Conservation (phyloP, 179 eudicot genomes). For the Patellifolia procumbens region DNA sequence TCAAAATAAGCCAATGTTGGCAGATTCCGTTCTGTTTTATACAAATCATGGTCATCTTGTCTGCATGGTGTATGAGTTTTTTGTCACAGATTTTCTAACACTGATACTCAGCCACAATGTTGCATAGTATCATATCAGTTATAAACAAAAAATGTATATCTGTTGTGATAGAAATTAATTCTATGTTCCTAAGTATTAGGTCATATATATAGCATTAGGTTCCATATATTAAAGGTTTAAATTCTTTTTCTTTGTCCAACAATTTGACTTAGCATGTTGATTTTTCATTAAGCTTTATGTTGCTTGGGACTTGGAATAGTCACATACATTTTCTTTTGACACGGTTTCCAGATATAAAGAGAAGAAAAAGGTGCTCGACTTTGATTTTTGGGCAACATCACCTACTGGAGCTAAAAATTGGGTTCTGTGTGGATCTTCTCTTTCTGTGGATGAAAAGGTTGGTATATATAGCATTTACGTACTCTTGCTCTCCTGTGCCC, state of each 20-base stretch:
- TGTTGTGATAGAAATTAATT: neutral
- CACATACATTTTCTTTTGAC: slow-evolving; percentile 3
- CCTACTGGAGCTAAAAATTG: slow-evolving; percentile 46
- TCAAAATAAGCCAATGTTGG: neutral
- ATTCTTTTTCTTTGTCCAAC: neutral
- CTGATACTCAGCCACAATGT: neutral
- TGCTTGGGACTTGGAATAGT: neutral
- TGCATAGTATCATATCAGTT: neutral
- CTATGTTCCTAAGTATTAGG: neutral
- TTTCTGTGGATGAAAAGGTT: slow-evolving; percentile 85
- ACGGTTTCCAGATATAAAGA: slow-evolving; percentile 24
- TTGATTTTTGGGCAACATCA: slow-evolving; percentile 41
- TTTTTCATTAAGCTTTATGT: neutral
- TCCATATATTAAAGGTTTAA: neutral
- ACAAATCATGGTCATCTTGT: neutral
- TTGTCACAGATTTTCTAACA: neutral
- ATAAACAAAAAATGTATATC: neutral
- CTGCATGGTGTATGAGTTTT: neutral
- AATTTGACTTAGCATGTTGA: no score
- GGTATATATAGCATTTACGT: slow-evolving; percentile 6
- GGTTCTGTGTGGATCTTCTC: slow-evolving; percentile 88
- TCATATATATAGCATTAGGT: neutral
- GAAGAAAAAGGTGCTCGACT: slow-evolving; percentile 34
- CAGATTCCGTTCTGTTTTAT: neutral
- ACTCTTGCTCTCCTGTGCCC: neutral